Conservation (phyloP, 2,329 filamentous ascomycete genomes). For the Endoconidiophora laricicola region DNA sequence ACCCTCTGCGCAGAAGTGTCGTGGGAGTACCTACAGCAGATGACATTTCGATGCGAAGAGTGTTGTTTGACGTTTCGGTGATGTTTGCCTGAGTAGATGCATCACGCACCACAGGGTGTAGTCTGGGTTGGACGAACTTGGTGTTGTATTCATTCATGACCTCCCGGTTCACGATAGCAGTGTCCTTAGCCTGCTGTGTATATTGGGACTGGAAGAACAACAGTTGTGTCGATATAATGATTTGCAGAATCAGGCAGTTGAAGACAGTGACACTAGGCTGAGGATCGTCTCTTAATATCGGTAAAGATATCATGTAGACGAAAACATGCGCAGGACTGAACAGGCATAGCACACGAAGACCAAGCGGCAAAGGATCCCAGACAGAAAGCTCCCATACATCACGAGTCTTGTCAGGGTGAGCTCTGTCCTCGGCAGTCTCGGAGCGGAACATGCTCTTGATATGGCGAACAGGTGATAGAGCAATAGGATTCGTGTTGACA, state of each 20-base stretch:
- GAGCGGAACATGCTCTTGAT: slow-evolving; percentile 50
- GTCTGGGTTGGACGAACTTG: slow-evolving; percentile 81
- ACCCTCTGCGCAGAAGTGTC: slow-evolving; percentile 54
- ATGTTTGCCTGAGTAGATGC: slow-evolving; percentile 63
- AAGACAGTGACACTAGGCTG: slow-evolving; percentile 74
- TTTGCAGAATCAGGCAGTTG: slow-evolving; percentile 61
- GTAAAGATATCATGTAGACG: slow-evolving; percentile 77
- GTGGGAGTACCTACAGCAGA: slow-evolving; percentile 33
- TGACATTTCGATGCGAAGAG: slow-evolving; percentile 22
- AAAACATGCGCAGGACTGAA: slow-evolving; percentile 92
- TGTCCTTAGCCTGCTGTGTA: slow-evolving; percentile 72
- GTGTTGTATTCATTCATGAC: slow-evolving; percentile 91
- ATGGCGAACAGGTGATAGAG: slow-evolving; percentile 63
- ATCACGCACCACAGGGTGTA: slow-evolving; percentile 63
- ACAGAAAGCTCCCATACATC: slow-evolving; percentile 92
- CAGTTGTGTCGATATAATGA: slow-evolving; percentile 61
- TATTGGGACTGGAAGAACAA: slow-evolving; percentile 57
- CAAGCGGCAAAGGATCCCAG: slow-evolving; percentile 84
- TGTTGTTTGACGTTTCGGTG: slow-evolving; percentile 24
- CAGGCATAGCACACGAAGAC: slow-evolving; percentile 65
- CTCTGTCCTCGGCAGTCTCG: slow-evolving; percentile 61
- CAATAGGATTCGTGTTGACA: slow-evolving; percentile 66
- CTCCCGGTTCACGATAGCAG: slow-evolving; percentile 69
- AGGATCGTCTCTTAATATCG: slow-evolving; percentile 56
- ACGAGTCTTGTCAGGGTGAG: slow-evolving; percentile 62